phyloP scores from a whole-genome alignment of 257 asterid species.

The Osmanthus fragrans region DNA sequence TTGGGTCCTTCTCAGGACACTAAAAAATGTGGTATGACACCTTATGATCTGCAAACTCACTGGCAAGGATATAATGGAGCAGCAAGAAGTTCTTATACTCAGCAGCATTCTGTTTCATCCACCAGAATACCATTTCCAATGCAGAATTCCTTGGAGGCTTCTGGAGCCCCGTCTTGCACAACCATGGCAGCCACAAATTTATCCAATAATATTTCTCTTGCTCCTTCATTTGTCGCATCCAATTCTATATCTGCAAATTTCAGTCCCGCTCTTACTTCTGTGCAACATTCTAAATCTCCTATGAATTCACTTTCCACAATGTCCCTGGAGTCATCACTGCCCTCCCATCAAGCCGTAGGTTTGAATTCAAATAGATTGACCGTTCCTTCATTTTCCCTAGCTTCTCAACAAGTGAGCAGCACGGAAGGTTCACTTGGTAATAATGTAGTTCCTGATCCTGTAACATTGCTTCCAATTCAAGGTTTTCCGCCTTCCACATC shows the following conservation, averaged over 20 bases:
- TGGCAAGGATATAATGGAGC: conserved; percentile 44
- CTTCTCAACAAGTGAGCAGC: conserved; percentile 41
- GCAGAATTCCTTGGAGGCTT: conserved; percentile 32
- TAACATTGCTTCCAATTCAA: conserved; percentile 32
- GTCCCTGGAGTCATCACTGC: conserved; percentile 33
- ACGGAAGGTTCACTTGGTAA: conserved; percentile 35
- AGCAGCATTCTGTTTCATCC: conserved; percentile 36
- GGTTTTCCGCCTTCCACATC: conserved; percentile 38
- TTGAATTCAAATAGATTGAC: conserved; percentile 37
- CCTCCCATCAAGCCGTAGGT: conserved; percentile 38
- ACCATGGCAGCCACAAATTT: conserved; percentile 26
- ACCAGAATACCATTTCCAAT: conserved; percentile 27
- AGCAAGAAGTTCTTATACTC: conserved; percentile 35
- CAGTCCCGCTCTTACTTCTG: conserved; percentile 33
- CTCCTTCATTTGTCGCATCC: conserved; percentile 36
- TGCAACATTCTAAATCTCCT: conserved; percentile 30
- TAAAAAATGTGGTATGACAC: conserved; percentile 32
- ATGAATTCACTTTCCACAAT: conserved; percentile 29
- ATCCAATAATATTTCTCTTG: conserved; percentile 31
- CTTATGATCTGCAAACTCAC: conserved; percentile 40
- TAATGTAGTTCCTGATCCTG: conserved; percentile 37
- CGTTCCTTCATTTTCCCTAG: conserved; percentile 34
- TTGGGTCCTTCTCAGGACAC: conserved; percentile 39
- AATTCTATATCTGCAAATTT: conserved; percentile 32
- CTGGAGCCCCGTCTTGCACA: conserved; percentile 28